phyloP scores from a whole-genome alignment of 1,139 yeast genomes.

The Pichia terricola region DNA sequence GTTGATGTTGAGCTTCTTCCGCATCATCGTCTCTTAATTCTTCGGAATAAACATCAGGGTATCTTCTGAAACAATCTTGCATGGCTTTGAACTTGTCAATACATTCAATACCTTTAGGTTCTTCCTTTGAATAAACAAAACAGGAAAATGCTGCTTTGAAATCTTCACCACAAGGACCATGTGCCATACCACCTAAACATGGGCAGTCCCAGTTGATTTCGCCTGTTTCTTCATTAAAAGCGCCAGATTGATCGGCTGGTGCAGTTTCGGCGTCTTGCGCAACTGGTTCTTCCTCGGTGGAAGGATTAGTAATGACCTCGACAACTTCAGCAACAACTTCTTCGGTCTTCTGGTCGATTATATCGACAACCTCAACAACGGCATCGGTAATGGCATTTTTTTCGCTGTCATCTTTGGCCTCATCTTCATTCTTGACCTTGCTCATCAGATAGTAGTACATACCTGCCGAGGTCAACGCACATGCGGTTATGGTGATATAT shows the following conservation, averaged over 20 bases:
- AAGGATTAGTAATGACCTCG: not conserved
- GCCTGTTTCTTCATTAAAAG: constrained; percentile 95
- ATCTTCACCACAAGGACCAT: constrained; percentile 98
- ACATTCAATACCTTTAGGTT: constrained; percentile 96
- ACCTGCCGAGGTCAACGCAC: constrained; percentile 14
- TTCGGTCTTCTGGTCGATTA: not conserved
- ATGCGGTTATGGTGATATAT: constrained; percentile 11
- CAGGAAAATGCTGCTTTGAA: constrained; percentile 95
- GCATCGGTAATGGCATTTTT: constrained; percentile 7
- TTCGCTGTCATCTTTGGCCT: not conserved
- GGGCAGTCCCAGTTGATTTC: constrained; percentile 99
- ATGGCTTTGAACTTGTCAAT: constrained; percentile 82
- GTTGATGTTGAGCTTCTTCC: not conserved
- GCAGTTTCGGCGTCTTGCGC: constrained; percentile 19
- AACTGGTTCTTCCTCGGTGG: constrained; percentile 8
- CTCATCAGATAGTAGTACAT: constrained; percentile 12
- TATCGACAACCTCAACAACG: constrained; percentile 8
- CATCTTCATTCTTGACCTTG: constrained; percentile 10
- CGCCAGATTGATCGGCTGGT: constrained; percentile 29
- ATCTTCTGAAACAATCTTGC: constrained; percentile 90
- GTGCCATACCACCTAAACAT: constrained; percentile 98
- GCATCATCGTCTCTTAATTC: constrained; percentile 74
- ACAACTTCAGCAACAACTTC: constrained; percentile 1
- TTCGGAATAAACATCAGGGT: constrained; percentile 93
- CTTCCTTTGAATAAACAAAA: constrained; percentile 88